Evolutionary conservation across 306 rosid genomes (phyloP).

Genomic region (Urtica urens): DNA sequence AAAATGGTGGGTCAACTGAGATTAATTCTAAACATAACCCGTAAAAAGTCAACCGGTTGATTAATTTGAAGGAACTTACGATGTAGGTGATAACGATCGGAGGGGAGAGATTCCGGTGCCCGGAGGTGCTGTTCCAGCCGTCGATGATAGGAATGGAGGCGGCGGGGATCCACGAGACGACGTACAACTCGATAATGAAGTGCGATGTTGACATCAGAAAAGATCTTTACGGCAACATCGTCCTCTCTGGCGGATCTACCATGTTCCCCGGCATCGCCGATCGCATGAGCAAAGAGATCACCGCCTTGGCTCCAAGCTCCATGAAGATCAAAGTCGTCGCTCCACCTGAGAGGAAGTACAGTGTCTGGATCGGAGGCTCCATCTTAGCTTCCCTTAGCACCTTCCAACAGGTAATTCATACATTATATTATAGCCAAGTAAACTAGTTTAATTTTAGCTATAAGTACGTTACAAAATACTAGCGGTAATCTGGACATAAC

Average conservation of each 20-base stretch:
- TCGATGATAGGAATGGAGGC: constrained; percentile 99
- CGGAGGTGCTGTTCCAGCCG: constrained; percentile 97
- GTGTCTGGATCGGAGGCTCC: constrained; percentile 98
- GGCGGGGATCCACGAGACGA: constrained; percentile 88
- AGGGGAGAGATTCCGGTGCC: constrained; percentile 86
- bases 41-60: too few species aligned
- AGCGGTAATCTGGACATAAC: too few species aligned
- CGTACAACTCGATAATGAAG: constrained; percentile 96
- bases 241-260: constrained; percentile 87
- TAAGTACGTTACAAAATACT: too few species aligned
- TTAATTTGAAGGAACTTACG: too few species aligned
- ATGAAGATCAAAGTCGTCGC: constrained; percentile 95
- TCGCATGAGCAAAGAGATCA: constrained; percentile 92
- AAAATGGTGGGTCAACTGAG: too few species aligned
- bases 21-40: too few species aligned
- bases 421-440: too few species aligned
- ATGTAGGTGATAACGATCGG: constrained; percentile 95
- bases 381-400: constrained; percentile 97
- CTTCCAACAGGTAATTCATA: constrained; percentile 98
- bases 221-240: constrained; percentile 92
- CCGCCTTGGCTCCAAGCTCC: constrained; percentile 94
- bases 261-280: constrained; percentile 99
- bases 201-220: constrained; percentile 94
- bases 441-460: too few species aligned
- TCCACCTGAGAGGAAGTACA: constrained; percentile 93